These are phyloP conservation scores for Penicillium sp. DNA, from an alignment of 2,329 filamentous ascomycete species.

Conservation along the genomic window DNA sequence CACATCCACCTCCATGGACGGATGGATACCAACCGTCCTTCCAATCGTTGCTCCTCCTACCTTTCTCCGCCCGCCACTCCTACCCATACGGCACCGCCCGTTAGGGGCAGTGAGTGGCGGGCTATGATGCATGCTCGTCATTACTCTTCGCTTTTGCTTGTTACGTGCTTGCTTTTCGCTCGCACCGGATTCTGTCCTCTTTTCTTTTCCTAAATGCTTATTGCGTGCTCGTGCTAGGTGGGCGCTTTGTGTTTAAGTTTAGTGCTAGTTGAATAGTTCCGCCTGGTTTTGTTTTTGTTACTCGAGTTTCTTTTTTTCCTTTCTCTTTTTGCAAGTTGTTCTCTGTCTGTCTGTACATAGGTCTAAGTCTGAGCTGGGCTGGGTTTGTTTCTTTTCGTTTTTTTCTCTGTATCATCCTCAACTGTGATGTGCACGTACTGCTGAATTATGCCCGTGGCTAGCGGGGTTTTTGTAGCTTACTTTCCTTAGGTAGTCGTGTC, in stretches of 20 bases:
- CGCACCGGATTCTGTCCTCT: too few relatives aligned
- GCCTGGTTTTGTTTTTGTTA: neutral
- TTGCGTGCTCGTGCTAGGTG: constrained; percentile 11
- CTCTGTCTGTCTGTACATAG: constrained; percentile 21
- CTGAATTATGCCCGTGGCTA: constrained; percentile 15
- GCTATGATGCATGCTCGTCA: constrained; percentile 11
- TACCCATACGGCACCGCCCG: too few relatives aligned
- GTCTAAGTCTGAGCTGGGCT: constrained; percentile 4
- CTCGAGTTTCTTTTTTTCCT: neutral
- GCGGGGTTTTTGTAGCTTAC: constrained; percentile 2
- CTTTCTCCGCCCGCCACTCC: neutral
- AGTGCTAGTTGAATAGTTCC: neutral
- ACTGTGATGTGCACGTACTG: constrained; percentile 8
- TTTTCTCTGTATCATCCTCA: constrained; percentile 23
- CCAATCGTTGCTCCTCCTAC: constrained; percentile 17
- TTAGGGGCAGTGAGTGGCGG: neutral
- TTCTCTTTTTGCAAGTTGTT: neutral
- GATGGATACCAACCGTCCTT: constrained; percentile 7
- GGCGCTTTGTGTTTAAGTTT: constrained; percentile 12
- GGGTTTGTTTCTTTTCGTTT: neutral
- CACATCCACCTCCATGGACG: neutral
- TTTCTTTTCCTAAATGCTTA: too few relatives aligned
- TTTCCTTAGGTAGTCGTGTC: too few relatives aligned
- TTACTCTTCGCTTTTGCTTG: constrained; percentile 17
- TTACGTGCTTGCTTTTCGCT: constrained; percentile 4